Percentiles rank a stretch among this genome's conserved stretches.
These are phyloP conservation scores for Trichoderma erinaceum DNA, from an alignment of 495 filamentous ascomycete species.

Conservation along the genomic window DNA sequence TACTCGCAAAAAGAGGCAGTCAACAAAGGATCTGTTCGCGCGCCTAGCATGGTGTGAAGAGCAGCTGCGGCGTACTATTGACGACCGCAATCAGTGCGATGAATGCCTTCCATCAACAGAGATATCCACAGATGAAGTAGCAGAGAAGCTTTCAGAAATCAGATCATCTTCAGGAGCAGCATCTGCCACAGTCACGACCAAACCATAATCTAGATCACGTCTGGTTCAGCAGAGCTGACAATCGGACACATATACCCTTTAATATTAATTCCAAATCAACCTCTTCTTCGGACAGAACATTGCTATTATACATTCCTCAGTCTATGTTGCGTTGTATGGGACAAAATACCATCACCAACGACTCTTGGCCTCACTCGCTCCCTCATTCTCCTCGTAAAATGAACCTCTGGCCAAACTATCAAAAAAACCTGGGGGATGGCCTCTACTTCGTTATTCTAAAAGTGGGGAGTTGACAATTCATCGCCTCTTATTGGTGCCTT, in stretches of 20 bases:
- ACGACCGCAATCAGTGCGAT: not conserved
- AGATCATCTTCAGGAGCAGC: not conserved
- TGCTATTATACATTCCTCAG: not conserved
- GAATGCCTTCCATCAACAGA: not conserved
- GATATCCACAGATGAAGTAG: not conserved
- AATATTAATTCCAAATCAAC: not conserved
- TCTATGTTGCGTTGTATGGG: not conserved
- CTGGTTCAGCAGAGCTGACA: not conserved
- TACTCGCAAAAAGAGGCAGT: conserved; percentile 2
- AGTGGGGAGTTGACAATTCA: not conserved
- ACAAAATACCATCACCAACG: not conserved
- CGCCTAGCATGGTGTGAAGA: conserved; percentile 8
- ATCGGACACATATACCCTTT: not conserved
- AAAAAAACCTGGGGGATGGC: conserved; percentile 7
- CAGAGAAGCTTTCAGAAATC: not conserved
- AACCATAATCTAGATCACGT: not conserved
- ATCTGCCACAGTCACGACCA: not conserved
- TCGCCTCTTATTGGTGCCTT: not conserved
- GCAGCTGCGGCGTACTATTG: conserved; percentile 6
- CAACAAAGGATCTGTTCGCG: conserved; percentile 10
- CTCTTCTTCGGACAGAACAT: not conserved
- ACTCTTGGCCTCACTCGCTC: not conserved
- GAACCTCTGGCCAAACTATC: not conserved
- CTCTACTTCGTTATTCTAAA: conserved; percentile 7
- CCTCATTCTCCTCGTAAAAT: not conserved